Conservation (phyloP, 306 rosid species). For the Trichosanthes truncata region DNA sequence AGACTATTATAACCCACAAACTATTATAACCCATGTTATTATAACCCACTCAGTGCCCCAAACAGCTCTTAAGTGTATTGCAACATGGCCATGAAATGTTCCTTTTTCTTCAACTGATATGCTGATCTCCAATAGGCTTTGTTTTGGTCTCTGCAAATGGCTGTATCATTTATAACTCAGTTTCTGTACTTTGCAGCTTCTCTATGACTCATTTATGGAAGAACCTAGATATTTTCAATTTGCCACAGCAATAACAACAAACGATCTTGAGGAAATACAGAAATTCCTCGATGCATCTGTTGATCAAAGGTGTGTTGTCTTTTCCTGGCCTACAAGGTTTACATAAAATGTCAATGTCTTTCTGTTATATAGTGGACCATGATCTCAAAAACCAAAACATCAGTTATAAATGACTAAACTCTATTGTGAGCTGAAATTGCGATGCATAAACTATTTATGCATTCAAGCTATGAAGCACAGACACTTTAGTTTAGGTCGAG, state of each 20-base stretch:
- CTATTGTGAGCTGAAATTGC: background rate
- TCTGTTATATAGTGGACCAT: background rate
- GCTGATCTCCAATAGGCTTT: background rate
- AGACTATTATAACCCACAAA: too few relatives aligned
- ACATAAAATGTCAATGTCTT: background rate
- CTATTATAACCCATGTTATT: too few relatives aligned
- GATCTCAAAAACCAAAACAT: background rate
- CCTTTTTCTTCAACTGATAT: background rate
- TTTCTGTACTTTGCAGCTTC: slow-evolving; percentile 45
- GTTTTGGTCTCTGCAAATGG: background rate
- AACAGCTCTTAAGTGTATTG: too few relatives aligned
- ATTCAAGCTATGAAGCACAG: too few relatives aligned
- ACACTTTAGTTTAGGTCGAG: too few relatives aligned
- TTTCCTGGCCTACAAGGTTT: slow-evolving; percentile 1
- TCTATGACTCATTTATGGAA: slow-evolving; percentile 68
- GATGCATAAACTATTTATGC: background rate
- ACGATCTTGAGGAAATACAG: slow-evolving; percentile 86
- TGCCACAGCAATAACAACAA: slow-evolving; percentile 83
- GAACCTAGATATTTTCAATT: slow-evolving; percentile 70
- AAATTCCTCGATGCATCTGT: slow-evolving; percentile 72
- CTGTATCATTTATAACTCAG: background rate
- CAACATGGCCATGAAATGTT: background rate
- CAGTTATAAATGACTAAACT: background rate
- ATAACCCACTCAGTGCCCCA: too few relatives aligned
- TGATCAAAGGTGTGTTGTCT: slow-evolving; percentile 52